Conservation (phyloP, 1,284 basidiomycete genomes). For the Puccinia novopanici region DNA sequence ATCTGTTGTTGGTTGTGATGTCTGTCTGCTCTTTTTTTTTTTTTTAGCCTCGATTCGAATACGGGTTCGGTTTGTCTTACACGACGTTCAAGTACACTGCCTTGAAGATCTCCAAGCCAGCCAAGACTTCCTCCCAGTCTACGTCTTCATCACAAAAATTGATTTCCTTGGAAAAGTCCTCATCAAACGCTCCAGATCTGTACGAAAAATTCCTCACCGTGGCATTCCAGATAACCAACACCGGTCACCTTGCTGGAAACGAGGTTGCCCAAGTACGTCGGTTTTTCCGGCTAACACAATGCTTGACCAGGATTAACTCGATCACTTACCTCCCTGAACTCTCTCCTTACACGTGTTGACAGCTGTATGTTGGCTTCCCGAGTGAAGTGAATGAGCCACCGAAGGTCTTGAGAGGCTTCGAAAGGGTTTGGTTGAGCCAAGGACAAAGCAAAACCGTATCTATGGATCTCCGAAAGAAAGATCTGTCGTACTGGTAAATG, state of each 20-base stretch:
- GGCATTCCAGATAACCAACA: conserved; percentile 33
- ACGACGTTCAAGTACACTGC: conserved; percentile 42
- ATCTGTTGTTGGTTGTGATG: too few species aligned
- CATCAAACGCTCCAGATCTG: not conserved
- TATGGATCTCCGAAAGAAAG: conserved; percentile 41
- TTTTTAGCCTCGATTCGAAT: conserved; percentile 47
- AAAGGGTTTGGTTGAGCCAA: conserved; percentile 52
- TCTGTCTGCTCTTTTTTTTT: too few species aligned
- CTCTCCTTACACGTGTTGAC: not conserved
- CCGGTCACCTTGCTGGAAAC: conserved; percentile 13
- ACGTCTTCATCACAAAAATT: conserved; percentile 1
- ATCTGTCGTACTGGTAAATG: conserved; percentile 42
- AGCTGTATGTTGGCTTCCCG: conserved; percentile 47
- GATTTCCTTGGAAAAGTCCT: not conserved
- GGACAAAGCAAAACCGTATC: conserved; percentile 53
- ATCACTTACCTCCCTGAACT: not conserved
- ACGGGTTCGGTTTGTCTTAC: conserved; percentile 49
- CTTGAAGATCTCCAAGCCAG: conserved; percentile 3
- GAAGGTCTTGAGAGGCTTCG: conserved; percentile 55
- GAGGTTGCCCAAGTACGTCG: conserved; percentile 42
- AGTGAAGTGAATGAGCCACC: conserved; percentile 50
- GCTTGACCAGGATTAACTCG: not conserved
- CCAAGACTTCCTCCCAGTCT: not conserved
- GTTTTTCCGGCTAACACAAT: not conserved
- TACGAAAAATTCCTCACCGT: not conserved